Percentiles rank a stretch among this genome's conserved stretches.
phyloP scores from a whole-genome alignment of 148 eudicot species.

The Cornus kousa region DNA sequence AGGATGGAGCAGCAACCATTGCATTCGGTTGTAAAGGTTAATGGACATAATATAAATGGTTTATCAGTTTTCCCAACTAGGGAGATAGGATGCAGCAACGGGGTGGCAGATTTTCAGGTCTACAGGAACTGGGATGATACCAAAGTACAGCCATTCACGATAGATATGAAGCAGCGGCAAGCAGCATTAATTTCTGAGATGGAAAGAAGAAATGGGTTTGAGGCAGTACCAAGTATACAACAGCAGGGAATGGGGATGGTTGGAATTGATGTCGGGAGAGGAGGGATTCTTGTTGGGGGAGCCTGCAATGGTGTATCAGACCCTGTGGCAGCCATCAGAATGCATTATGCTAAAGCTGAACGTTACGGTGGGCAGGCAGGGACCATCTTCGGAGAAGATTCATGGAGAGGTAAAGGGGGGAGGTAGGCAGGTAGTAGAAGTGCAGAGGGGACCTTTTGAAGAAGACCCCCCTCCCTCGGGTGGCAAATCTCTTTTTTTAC shows the following conservation, averaged over 20 bases:
- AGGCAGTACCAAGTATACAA: conserved; percentile 37
- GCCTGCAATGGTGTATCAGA: conserved; percentile 58
- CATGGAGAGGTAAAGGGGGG: conserved; percentile 54
- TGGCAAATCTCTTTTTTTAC: conserved; percentile 28
- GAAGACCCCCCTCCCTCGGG: background rate
- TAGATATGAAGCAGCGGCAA: conserved; percentile 46
- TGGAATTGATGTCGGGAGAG: conserved; percentile 45
- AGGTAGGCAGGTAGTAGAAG: conserved; percentile 67
- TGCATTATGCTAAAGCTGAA: conserved; percentile 61
- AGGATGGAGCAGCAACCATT: background rate
- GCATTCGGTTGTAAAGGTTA: conserved; percentile 21
- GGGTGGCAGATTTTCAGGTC: conserved; percentile 27
- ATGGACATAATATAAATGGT: conserved; percentile 41
- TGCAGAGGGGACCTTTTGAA: conserved; percentile 4
- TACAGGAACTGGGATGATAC: conserved; percentile 33
- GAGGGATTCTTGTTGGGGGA: conserved; percentile 22
- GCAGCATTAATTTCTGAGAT: conserved; percentile 29
- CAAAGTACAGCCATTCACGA: conserved; percentile 43
- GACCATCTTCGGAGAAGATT: conserved; percentile 34
- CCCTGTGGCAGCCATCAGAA: conserved; percentile 79
- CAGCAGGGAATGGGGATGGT: conserved; percentile 37
- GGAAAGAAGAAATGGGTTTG: conserved; percentile 45
- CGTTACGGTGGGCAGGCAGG: conserved; percentile 30
- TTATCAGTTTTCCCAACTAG: conserved; percentile 38
- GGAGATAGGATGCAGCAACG: conserved; percentile 37